Evolutionary conservation across 2,329 filamentous ascomycete genomes (phyloP), one percentile per base, ranked within the genome.

Genomic region (Neopestalotiopsis rosae): DNA sequence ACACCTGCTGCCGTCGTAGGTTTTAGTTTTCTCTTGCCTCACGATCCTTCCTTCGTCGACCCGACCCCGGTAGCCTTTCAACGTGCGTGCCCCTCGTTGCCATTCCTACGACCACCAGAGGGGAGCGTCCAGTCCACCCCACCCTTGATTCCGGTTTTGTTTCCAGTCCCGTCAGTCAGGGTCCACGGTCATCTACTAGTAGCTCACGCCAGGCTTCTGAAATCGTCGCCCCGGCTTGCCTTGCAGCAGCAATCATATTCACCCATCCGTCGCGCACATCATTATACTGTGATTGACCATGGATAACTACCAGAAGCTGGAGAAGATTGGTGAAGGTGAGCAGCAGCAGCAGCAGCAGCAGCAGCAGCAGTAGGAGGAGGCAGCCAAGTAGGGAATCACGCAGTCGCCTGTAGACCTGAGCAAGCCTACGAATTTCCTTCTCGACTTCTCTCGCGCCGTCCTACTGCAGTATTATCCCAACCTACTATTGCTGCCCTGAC

Each of bases 231-330:
- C 34, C 34, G 34, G 34, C 34, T 38, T 38, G 34, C 9, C 34
- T 38, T 38, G 24, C n/a, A 30, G 5, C 28, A 28, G 14, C n/a
- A 34, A 32, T 42, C 56, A 49, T 42, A 12, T 20, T 20, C 32
- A 17, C 13, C n/a, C 24, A 30, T 52, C 32, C 34, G 5, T 5
- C 58, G 42, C 12, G 56, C 52, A 59, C 24, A 45, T 30, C 69
- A 65, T 62, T 68, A 38, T 68, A 66, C 66, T 64, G 59, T 61
- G 70, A 24, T 68, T 68, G 45, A 49, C 68, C 67, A 97, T 97
- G 94, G 94, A 97, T 82, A 97, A 97, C 84, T 97, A 97, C 82
- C 93, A 97, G 84, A 97, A 97, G 85, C 89, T 97, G 78, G 94
- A 97, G 85, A 97, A 97, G 87, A 94, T 97, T 77, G 94, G 94